Base-by-base conservation (phyloP, 2,329 filamentous ascomycete genomes). In the Monosporascus sp. region DNA sequence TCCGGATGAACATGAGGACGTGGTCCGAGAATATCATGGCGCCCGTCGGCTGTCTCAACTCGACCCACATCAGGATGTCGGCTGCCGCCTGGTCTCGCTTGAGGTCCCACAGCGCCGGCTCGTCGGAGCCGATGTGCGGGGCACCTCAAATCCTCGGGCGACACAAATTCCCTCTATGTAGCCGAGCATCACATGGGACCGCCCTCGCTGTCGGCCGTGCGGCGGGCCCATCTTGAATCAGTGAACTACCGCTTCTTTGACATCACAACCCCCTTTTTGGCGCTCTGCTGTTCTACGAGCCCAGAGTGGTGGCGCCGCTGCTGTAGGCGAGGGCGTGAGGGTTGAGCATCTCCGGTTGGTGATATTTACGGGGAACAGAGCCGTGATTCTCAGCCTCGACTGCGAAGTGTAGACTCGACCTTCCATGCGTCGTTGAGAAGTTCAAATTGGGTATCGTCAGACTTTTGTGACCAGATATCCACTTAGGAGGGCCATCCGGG, bases 221-320 rank as follows among this genome's bases (percentile, higher is more conserved):
- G 81, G 49, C n/a, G 96, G 71, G 67, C 96, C 92, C 64, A 82
- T 84, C 71, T 94, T 95, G 76, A 93, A 96, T 91, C 91, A 96
- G 71, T 96, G 90, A 0, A 96, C 82, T 0, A 96, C 86, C 0
- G 85, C 83, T 2, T 85, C 80, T 24, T 76, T 67, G 5, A 91
- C 31, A 2, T 2, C 31, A 34, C 27, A 31, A 26, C 9, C 27
- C 5, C 27, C 27, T 31, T 31, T 24, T 24, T 1, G 74, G 74
- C 68, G 6, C 83, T 68, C 2, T 96, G 77, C 0, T 81, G 69
- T 61, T 91, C 84, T 20, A 95, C 87, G 0, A 91, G 92, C 0
- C 88, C 83, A 4, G 85, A 80, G 4, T 95, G 74, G 5, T 31
- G 48, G 82, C 78, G 50, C 86, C 79, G n/a, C 79, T 72, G 51